Evolutionary conservation across 2,329 filamentous ascomycete genomes (phyloP), one percentile per base, ranked within the genome.

Genomic region (Colletotrichum neosansevieriae): DNA sequence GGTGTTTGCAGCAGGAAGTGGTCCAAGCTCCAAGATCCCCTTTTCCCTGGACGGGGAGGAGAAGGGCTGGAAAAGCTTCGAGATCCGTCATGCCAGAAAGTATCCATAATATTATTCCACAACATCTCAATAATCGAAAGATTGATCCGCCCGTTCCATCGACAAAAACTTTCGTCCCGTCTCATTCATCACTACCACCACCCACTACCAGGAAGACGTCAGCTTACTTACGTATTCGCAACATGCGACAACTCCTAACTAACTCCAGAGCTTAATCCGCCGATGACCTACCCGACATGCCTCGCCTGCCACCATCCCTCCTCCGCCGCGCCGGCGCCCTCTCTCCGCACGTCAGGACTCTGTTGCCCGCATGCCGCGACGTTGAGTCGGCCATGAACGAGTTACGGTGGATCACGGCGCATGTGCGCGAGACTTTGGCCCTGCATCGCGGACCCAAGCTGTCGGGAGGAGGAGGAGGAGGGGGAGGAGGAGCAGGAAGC

Each of bases 331-430:
- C 90, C 67, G 80, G 79, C 70, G 76, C 77, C 9, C 81, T 86
- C 72, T 88, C 88, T 17, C 82, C 85, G 1, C 79, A 89, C 57
- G 82, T 92, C 5, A 83, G 88, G 7, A 76, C 83, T 2, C 84
- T 95, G 4, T 84, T 95, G 1, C 87, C 85, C 13, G 85, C 84
- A 9, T 92, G 91, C 72, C 85, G 90, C 68, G 85, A 88, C 73
- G 75, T 94, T 2, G 75, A 77, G n/a, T 88, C 89, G 3, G 89
- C 91, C 6, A 81, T 82, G 61, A 89, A 88, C 74, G 92, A 95
- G 81, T 81, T 94, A 58, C 86, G 91, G 74, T 95, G 92, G 92
- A 86, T 95, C 59, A 83, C 81, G 58, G 85, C 91, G 71, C 87
- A 92, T 75, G 84, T 85, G 71, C 53, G 17, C 19, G 72, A 54